Conservation (phyloP, 257 asterid species). For the Scutellaria galericulata region DNA sequence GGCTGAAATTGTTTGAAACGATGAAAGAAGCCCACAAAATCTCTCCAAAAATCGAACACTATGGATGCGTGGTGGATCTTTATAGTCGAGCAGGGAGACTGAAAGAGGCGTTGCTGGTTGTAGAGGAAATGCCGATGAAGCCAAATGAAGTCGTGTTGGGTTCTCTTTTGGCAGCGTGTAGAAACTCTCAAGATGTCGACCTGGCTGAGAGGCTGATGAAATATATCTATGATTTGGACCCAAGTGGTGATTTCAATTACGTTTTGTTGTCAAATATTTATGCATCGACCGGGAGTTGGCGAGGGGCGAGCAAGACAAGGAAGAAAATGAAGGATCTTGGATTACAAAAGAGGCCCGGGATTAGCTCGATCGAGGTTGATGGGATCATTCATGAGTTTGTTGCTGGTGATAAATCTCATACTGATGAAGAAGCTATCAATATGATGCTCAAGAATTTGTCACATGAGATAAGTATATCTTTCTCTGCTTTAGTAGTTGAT, state of each 20-base stretch:
- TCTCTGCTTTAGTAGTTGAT: slow-evolving; percentile 32
- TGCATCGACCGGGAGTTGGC: slow-evolving; percentile 74
- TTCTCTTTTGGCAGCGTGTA: slow-evolving; percentile 75
- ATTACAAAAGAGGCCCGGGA: slow-evolving; percentile 65
- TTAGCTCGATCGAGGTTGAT: slow-evolving; percentile 64
- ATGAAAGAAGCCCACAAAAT: slow-evolving; percentile 58
- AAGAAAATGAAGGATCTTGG: slow-evolving; percentile 80
- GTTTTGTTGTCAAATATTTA: slow-evolving; percentile 71
- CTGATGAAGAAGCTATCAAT: slow-evolving; percentile 45
- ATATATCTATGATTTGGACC: slow-evolving; percentile 50
- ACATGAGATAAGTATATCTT: slow-evolving; percentile 42
- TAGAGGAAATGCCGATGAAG: slow-evolving; percentile 65
- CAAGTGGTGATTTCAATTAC: slow-evolving; percentile 58
- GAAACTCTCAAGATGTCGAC: slow-evolving; percentile 45
- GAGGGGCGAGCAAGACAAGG: slow-evolving; percentile 71
- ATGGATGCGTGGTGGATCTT: slow-evolving; percentile 79
- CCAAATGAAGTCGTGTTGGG: slow-evolving; percentile 73
- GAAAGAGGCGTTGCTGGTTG: slow-evolving; percentile 60
- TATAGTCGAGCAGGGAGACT: slow-evolving; percentile 75
- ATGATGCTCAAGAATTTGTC: slow-evolving; percentile 54
- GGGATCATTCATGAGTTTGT: slow-evolving; percentile 55
- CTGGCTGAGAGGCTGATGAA: slow-evolving; percentile 69
- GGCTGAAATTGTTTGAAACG: slow-evolving; percentile 49
- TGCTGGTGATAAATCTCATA: slow-evolving; percentile 70
- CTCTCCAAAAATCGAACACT: slow-evolving; percentile 70